Conservation (phyloP, 2,329 filamentous ascomycete genomes). For the Orbilia quercus region DNA sequence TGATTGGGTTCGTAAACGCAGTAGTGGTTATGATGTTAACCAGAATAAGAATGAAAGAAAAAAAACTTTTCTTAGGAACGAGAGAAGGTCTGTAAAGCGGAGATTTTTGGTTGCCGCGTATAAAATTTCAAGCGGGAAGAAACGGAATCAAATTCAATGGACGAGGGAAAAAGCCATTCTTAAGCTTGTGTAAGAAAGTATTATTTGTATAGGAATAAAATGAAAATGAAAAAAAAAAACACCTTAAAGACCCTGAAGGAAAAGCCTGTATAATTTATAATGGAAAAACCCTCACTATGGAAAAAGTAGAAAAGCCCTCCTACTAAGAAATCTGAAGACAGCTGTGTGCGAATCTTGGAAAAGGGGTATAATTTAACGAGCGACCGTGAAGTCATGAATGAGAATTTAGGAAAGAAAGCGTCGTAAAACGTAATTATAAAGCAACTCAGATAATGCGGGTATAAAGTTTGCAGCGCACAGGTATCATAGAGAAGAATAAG, state of each 20-base stretch:
- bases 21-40: no score
- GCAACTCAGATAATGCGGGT: conserved; percentile 30
- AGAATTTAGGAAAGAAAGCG: conserved; percentile 17
- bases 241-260: not conserved
- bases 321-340: conserved; percentile 4
- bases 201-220: no score
- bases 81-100: conserved; percentile 1
- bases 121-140: not conserved
- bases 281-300: not conserved
- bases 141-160: no score
- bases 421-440: conserved; percentile 33
- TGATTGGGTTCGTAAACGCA: conserved; percentile 12
- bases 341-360: conserved; percentile 5
- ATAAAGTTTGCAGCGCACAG: conserved; percentile 56
- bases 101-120: conserved; percentile 10
- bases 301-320: not conserved
- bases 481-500: conserved; percentile 42
- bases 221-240: not conserved
- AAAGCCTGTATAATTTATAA: not conserved
- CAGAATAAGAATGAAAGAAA: not conserved
- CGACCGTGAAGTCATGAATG: conserved; percentile 8
- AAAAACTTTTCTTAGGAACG: not conserved
- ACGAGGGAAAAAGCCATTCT: not conserved
- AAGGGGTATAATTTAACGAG: conserved; percentile 8
- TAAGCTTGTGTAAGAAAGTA: no score